Percentiles rank a stretch among this genome's conserved stretches.
phyloP scores from a whole-genome alignment of 1,284 basidiomycete genomes.

The Cerioporus squamosus region DNA sequence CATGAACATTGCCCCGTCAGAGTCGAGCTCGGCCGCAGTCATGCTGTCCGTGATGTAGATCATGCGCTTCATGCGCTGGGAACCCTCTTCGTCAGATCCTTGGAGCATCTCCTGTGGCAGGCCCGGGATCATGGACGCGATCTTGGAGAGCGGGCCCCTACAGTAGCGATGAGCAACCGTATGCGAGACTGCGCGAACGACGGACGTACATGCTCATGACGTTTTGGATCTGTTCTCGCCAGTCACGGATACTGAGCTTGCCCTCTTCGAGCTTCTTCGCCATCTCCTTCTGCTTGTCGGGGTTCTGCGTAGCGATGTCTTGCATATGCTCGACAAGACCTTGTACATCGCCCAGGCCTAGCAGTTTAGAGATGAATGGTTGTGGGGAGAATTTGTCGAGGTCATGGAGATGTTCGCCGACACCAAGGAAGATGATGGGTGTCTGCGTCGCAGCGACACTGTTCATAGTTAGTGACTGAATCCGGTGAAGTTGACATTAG shows the following conservation, averaged over 20 bases:
- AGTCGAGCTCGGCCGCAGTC: conserved; percentile 92
- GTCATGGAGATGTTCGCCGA: conserved; percentile 96
- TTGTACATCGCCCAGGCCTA: conserved; percentile 96
- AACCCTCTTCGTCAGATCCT: conserved; percentile 92
- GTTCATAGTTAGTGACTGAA: conserved; percentile 15
- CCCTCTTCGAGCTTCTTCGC: conserved; percentile 98
- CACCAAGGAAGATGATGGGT: conserved; percentile 98
- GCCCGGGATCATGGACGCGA: conserved; percentile 99
- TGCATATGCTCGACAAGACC: conserved; percentile 99
- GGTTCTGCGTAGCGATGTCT: conserved; percentile 90
- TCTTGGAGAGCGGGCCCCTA: conserved; percentile 97
- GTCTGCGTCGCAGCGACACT: conserved; percentile 98
- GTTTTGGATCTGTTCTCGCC: conserved; percentile 96
- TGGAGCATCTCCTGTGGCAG: conserved; percentile 89
- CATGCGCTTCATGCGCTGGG: conserved; percentile 94
- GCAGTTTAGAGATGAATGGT: conserved; percentile 96
- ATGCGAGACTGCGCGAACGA: neutral
- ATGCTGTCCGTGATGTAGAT: conserved; percentile 99
- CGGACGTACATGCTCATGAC: conserved; percentile 92
- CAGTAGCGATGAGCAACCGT: neutral
- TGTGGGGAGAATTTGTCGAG: conserved; percentile 95
- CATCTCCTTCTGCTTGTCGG: conserved; percentile 97
- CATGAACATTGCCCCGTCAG: conserved; percentile 92
- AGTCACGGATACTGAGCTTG: conserved; percentile 95
- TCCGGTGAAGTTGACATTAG: neutral